Conservation (phyloP, 2,329 filamentous ascomycete genomes). For the Cladobotryum mycophilum region DNA sequence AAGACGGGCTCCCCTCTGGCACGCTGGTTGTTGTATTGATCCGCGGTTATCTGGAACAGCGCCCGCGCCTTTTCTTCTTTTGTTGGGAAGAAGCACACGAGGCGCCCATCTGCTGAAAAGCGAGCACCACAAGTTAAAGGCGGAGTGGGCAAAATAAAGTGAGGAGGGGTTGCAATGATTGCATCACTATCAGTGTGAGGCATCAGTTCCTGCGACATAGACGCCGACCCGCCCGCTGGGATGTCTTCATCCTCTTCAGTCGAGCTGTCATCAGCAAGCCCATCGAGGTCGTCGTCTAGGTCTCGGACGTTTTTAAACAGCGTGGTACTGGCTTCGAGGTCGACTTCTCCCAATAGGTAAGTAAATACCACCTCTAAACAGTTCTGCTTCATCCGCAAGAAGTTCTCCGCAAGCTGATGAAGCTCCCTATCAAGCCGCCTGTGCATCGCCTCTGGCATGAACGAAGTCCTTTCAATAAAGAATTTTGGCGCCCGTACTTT, state of each 20-base stretch:
- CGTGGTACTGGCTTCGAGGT: constrained; percentile 53
- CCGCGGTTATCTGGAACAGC: constrained; percentile 40
- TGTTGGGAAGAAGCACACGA: constrained; percentile 64
- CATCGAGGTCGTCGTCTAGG: constrained; percentile 50
- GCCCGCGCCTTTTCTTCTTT: constrained; percentile 55
- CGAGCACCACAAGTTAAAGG: constrained; percentile 54
- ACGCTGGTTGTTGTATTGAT: constrained; percentile 39
- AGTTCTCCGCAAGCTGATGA: constrained; percentile 49
- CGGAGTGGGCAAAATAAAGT: constrained; percentile 48
- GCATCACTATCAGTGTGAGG: constrained; percentile 48
- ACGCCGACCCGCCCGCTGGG: constrained; percentile 45
- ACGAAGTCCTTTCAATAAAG: constrained; percentile 53
- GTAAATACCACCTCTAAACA: constrained; percentile 57
- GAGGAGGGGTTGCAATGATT: constrained; percentile 45
- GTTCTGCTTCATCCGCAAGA: constrained; percentile 52
- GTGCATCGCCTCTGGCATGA: constrained; percentile 53
- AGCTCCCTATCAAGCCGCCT: constrained; percentile 47
- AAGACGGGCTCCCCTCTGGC: constrained; percentile 50
- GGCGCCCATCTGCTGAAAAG: constrained; percentile 55
- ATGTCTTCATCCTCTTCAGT: constrained; percentile 68
- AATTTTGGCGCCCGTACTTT: constrained; percentile 53
- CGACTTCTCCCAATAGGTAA: constrained; percentile 57
- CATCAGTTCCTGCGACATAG: constrained; percentile 57
- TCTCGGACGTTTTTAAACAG: constrained; percentile 61
- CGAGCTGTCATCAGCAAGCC: constrained; percentile 67